Evolutionary conservation across 2,329 filamentous ascomycete species (phyloP), one percentile per base, ranked within the genome.

Genomic region (Verticillium zaregamsianum): DNA sequence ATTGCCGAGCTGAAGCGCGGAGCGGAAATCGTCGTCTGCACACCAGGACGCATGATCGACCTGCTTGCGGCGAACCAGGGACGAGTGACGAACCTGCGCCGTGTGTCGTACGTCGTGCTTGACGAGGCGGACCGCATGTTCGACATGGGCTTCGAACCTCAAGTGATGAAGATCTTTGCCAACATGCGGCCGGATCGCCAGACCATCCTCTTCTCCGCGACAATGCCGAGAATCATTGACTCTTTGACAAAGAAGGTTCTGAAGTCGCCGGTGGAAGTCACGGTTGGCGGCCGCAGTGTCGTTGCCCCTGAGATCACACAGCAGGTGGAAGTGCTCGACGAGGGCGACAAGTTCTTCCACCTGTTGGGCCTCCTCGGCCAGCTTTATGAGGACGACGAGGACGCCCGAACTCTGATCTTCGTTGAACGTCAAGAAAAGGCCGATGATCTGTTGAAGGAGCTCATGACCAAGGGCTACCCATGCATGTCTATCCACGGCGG

Each of bases 111-210:
- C 73, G 88, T 97, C 28, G 95, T 99, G 12, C 85, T 99, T 45
- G 95, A 99, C 72, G 95, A 99, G 77, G 95, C 95, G 57, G 95
- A 99, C 76, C 90, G 95, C 65, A 98, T 99, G 95, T 97, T 98
- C 73, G 95, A 99, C 74, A 98, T 99, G 95, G 95, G 95, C 15
- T 99, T 99, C 71, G 94, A 97, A 76, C 94, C 95, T 2, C 95
- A 99, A 74, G 93, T 99, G 60, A 95, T 95, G 87, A 97, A 96
- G 76, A 95, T 99, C 62, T 88, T 98, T 72, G 87, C 88, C 67
- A 97, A 95, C 70, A 90, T 97, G 73, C 89, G 95, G 57, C 93
- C 95, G 0, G 91, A 97, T 73, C 89, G 91, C 58, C 95, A 99
- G 73, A 97, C 93, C 0, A 93, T 98, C 59, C 83, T 98, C 28